These are phyloP conservation scores for Ophiocordyceps camponoti-floridani DNA, from an alignment of 2,329 filamentous ascomycete species.

Conservation along the genomic window DNA sequence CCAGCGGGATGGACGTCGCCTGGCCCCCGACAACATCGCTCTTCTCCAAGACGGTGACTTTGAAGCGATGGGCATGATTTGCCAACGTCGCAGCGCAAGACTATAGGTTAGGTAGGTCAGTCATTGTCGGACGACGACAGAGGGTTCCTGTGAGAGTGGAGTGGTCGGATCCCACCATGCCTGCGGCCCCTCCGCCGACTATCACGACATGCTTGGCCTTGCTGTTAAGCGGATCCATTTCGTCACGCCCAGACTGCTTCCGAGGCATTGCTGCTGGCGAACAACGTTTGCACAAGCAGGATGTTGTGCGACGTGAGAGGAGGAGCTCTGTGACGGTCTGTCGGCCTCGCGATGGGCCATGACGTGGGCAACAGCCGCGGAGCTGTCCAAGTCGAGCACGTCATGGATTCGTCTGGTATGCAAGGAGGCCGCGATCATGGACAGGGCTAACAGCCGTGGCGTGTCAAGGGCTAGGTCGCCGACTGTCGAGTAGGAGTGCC, in stretches of 20 bases:
- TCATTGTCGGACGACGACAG: neutral
- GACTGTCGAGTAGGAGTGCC: too few species aligned
- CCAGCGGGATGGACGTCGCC: conserved; percentile 39
- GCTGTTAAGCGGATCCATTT: conserved; percentile 1
- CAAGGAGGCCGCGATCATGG: neutral
- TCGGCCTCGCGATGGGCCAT: neutral
- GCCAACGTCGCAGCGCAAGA: conserved; percentile 49
- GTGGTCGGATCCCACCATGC: conserved; percentile 24
- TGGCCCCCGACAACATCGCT: conserved; percentile 41
- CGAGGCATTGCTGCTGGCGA: neutral
- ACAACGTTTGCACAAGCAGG: neutral
- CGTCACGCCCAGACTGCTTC: neutral
- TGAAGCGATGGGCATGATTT: conserved; percentile 46
- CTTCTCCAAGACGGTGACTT: conserved; percentile 43
- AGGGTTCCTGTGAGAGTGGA: neutral
- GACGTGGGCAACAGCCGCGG: neutral
- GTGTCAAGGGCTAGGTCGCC: neutral
- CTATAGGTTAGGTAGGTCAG: conserved; percentile 13
- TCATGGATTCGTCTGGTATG: conserved; percentile 4
- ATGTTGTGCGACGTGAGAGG: neutral
- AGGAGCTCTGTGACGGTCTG: neutral
- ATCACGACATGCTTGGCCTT: conserved; percentile 32
- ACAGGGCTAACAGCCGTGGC: neutral
- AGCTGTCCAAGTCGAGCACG: conserved; percentile 2
- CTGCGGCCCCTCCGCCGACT: conserved; percentile 44